Percentiles rank a stretch among this genome's conserved stretches.
Conservation (phyloP, 2,329 filamentous ascomycete species). For the Ophiostoma triangulosporum region DNA sequence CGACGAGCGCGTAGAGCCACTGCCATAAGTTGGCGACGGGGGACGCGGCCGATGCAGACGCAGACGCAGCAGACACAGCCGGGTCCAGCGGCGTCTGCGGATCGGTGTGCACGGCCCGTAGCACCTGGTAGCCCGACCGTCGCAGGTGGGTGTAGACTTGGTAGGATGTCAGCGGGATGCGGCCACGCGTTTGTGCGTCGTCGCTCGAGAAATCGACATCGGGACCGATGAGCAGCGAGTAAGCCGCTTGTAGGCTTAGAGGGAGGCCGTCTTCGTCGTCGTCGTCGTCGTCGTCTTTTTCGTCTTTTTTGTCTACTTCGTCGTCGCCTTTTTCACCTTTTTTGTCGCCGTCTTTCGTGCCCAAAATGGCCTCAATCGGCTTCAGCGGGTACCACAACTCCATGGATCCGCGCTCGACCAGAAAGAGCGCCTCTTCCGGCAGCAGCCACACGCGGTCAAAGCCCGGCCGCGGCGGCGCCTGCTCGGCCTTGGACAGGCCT, state of each 20-base stretch:
- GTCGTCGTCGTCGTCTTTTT: conserved; percentile 19
- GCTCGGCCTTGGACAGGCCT: conserved; percentile 36
- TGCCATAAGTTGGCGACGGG: conserved; percentile 28
- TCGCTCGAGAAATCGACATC: conserved; percentile 34
- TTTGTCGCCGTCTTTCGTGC: conserved; percentile 5
- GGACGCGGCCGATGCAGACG: neutral
- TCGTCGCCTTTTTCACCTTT: neutral
- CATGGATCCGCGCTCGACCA: conserved; percentile 75
- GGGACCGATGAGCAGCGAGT: conserved; percentile 66
- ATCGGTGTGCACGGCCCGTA: conserved; percentile 9
- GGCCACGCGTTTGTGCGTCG: conserved; percentile 26
- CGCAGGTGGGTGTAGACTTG: conserved; percentile 80
- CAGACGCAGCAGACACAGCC: neutral
- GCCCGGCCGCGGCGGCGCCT: conserved; percentile 22
- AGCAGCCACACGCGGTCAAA: conserved; percentile 65
- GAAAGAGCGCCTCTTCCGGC: conserved; percentile 81
- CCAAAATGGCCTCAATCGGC: conserved; percentile 34
- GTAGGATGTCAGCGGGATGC: conserved; percentile 61
- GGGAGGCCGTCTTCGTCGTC: conserved; percentile 57
- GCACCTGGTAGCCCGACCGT: conserved; percentile 66
- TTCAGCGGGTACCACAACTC: conserved; percentile 71
- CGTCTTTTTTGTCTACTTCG: conserved; percentile 34
- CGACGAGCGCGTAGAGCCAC: conserved; percentile 36
- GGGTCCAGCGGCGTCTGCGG: neutral
- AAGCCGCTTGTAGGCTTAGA: conserved; percentile 82